Conservation (phyloP, 495 filamentous ascomycete species). For the Penicillium lividum region DNA sequence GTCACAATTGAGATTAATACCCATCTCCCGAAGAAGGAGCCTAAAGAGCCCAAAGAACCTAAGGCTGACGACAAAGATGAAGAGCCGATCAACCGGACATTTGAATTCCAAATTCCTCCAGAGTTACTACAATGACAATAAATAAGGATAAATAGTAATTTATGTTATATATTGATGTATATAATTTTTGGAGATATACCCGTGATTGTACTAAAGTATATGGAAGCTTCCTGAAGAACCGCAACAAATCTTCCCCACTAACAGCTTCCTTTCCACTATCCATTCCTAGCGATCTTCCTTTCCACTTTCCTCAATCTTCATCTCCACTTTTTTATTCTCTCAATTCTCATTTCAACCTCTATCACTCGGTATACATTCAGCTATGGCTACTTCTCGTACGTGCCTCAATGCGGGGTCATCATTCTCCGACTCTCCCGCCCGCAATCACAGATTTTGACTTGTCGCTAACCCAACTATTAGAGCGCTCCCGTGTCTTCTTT, state of each 20-base stretch:
- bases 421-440: conserved; percentile 19
- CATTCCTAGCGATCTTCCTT: conserved; percentile 6
- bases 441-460: conserved; percentile 11
- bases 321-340: conserved; percentile 9
- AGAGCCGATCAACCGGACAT: conserved; percentile 24
- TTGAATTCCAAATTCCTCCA: conserved; percentile 43
- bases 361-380: conserved; percentile 13
- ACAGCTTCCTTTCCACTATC: conserved; percentile 5
- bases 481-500: conserved; percentile 79
- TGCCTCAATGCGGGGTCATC: conserved; percentile 34
- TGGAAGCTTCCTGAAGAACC: conserved; percentile 52
- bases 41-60: conserved; percentile 28
- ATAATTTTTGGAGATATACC: not conserved
- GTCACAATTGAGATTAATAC: conserved; percentile 69
- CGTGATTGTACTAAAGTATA: conserved; percentile 8
- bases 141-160: conserved; percentile 12
- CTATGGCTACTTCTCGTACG: conserved; percentile 43
- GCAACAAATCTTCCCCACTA: conserved; percentile 16
- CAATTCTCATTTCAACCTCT: conserved; percentile 5
- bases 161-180: conserved; percentile 15
- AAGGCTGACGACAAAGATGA: conserved; percentile 25
- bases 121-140: conserved; percentile 39
- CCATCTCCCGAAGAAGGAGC: conserved; percentile 56
- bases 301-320: conserved; percentile 6
- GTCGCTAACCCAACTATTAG: conserved; percentile 29